These are phyloP conservation scores for Fusarium zealandicum DNA, from an alignment of 2,329 filamentous ascomycete genomes.

Conservation along the genomic window DNA sequence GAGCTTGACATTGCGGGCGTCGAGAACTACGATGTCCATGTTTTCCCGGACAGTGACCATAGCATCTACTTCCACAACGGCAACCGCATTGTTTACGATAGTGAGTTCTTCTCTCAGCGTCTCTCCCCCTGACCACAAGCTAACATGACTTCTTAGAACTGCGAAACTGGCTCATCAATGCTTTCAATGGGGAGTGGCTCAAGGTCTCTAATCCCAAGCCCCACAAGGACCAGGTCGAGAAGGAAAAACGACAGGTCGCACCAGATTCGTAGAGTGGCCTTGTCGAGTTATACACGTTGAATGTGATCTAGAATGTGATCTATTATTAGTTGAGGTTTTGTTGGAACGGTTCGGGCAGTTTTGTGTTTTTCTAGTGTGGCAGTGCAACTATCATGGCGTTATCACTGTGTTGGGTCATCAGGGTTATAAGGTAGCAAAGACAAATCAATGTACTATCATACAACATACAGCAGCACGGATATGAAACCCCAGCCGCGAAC, in stretches of 20 bases:
- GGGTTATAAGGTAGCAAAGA: conserved; percentile 16
- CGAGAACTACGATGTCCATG: conserved; percentile 94
- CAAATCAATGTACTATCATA: conserved; percentile 46
- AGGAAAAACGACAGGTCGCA: conserved; percentile 28
- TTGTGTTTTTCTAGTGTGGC: neutral
- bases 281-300: no score
- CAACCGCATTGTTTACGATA: conserved; percentile 89
- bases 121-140: neutral
- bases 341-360: neutral
- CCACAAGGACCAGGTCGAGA: conserved; percentile 40
- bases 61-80: conserved; percentile 95
- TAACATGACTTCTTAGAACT: conserved; percentile 62
- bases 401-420: conserved; percentile 20
- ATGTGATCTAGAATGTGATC: no score
- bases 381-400: conserved; percentile 1
- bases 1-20: conserved; percentile 80
- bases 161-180: conserved; percentile 91
- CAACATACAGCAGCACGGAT: conserved; percentile 39
- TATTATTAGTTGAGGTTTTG: no score
- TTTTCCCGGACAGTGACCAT: conserved; percentile 97
- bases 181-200: conserved; percentile 96
- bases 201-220: conserved; percentile 62
- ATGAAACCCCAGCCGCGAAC: conserved; percentile 27
- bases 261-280: neutral
- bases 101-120: conserved; percentile 63